Evolutionary conservation across 1,284 basidiomycete species (phyloP).

Genomic region (Cutaneotrichosporon arboriforme): DNA sequence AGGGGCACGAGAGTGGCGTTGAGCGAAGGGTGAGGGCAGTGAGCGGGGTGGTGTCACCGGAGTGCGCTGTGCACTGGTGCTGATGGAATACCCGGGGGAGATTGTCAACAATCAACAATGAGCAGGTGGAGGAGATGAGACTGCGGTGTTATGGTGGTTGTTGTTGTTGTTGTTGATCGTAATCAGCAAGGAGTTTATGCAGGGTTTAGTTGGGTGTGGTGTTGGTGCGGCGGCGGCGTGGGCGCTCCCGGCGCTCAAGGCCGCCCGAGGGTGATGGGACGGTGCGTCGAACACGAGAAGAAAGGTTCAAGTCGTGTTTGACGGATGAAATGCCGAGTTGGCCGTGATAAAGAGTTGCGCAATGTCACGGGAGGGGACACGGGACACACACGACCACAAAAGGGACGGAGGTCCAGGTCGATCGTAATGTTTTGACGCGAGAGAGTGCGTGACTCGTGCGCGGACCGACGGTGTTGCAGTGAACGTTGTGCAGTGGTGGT

Average conservation of each 20-base stretch:
- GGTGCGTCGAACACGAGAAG: too few species aligned
- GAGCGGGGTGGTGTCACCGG: too few species aligned
- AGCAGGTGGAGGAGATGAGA: background rate
- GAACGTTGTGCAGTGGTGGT: too few species aligned
- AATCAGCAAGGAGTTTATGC: background rate
- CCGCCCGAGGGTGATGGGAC: background rate
- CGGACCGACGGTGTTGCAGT: too few species aligned
- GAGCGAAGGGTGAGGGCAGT: too few species aligned
- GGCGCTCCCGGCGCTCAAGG: constrained; percentile 3
- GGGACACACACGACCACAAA: too few species aligned
- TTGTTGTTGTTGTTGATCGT: background rate
- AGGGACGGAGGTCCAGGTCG: too few species aligned
- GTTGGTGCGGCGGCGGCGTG: background rate
- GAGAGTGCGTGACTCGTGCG: too few species aligned
- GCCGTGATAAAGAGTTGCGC: background rate
- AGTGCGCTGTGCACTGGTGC: too few species aligned
- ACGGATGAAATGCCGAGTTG: background rate
- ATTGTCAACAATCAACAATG: background rate
- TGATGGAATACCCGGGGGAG: background rate
- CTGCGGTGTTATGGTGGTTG: background rate
- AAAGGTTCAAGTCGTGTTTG: background rate
- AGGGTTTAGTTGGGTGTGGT: background rate
- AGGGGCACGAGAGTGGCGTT: background rate
- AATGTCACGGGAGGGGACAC: too few species aligned
- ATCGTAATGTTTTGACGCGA: too few species aligned